A percentile compares a stretch with the other conserved stretches of the same genome.
Conservation (phyloP, 176 grass and related monocot species). For the Ampelocalamus luodianensis region DNA sequence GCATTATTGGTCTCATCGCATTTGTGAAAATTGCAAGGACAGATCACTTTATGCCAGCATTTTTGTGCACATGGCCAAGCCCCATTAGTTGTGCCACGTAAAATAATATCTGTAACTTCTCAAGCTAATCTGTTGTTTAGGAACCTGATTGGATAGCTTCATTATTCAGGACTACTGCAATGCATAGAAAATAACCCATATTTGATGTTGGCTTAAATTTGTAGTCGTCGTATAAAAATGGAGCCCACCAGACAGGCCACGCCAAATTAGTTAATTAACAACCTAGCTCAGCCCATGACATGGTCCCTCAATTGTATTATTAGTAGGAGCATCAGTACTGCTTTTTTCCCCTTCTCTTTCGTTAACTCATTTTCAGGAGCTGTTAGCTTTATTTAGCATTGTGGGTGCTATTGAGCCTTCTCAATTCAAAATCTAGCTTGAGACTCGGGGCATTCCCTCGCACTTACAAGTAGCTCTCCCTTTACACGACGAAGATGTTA, state of each 20-base stretch:
- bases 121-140: conserved; percentile 30
- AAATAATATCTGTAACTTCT: conserved; percentile 31
- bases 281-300: conserved; percentile 29
- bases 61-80: conserved; percentile 33
- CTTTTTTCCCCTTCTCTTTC: background rate
- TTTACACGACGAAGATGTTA: conserved; percentile 16
- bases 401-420: background rate
- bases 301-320: conserved; percentile 37
- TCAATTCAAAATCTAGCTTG: conserved; percentile 13
- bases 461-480: background rate
- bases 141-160: conserved; percentile 29
- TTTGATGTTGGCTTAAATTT: conserved; percentile 27
- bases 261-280: conserved; percentile 35
- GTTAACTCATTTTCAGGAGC: background rate
- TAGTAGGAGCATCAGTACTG: conserved; percentile 5
- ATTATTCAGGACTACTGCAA: conserved; percentile 28
- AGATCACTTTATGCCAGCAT: conserved; percentile 49
- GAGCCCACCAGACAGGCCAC: conserved; percentile 33
- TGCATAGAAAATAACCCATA: conserved; percentile 29
- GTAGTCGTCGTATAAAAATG: conserved; percentile 34
- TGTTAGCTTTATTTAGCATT: conserved; percentile 17
- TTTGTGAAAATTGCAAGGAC: conserved; percentile 48
- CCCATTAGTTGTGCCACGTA: conserved; percentile 33
- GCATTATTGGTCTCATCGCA: conserved; percentile 43
- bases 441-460: background rate